Conservation (phyloP, 1,284 basidiomycete species). For the Blastosporella zonata region DNA sequence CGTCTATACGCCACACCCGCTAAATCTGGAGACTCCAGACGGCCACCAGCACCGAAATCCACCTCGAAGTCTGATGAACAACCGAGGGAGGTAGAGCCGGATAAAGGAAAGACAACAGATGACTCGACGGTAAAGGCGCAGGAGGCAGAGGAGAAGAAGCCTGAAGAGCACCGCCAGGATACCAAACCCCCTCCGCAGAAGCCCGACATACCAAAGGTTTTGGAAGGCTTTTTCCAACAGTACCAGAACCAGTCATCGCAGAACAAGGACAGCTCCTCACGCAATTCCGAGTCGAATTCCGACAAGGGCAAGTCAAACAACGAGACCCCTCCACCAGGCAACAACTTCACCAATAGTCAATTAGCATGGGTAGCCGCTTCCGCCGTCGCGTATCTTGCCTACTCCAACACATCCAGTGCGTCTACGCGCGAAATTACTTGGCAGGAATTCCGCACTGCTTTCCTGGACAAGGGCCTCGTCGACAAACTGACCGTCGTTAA, state of each 20-base stretch:
- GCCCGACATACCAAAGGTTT: conserved; percentile 48
- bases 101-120: conserved; percentile 39
- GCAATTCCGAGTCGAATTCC: conserved; percentile 31
- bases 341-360: conserved; percentile 56
- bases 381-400: conserved; percentile 65
- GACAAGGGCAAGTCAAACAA: conserved; percentile 38
- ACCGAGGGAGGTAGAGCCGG: conserved; percentile 10
- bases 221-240: conserved; percentile 79
- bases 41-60: conserved; percentile 9
- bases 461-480: conserved; percentile 95
- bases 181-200: conserved; percentile 26
- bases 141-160: conserved; percentile 14
- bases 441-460: conserved; percentile 96
- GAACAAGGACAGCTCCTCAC: conserved; percentile 30
- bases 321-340: conserved; percentile 47
- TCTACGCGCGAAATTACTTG: conserved; percentile 91
- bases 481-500: conserved; percentile 95
- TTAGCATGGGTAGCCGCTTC: conserved; percentile 57
- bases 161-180: conserved; percentile 10
- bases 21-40: conserved; percentile 26
- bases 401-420: conserved; percentile 58
- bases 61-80: conserved; percentile 5
- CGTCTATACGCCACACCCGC: conserved; percentile 18
- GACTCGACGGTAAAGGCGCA: conserved; percentile 23
- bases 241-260: conserved; percentile 52